Base-by-base conservation (phyloP, 2,329 filamentous ascomycete genomes). In the Trichoderma sp. region DNA sequence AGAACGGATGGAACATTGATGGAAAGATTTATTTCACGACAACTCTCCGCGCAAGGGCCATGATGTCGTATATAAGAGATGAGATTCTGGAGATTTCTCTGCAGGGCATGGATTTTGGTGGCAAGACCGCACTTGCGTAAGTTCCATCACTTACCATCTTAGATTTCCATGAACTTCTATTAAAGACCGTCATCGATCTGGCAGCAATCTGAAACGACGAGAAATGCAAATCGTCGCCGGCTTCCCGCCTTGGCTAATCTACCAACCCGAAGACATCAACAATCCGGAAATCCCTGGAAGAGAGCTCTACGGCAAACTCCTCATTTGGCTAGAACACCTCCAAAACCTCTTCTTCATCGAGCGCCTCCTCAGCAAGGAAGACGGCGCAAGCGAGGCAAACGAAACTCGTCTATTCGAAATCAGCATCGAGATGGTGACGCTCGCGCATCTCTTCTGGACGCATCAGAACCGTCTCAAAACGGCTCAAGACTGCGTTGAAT, bases 291-390 rank as follows among this genome's bases (percentile, higher is more conserved):
- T 81, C 8, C 78, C 82, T 40, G 82, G 78, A 1, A 73, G 76
- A 0, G 69, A 47, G 13, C 55, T 85, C 1, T 84, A 84, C 67
- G 77, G 79, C n/a, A 78, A 83, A 4, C 79, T 85, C 24, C 76
- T 87, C 5, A 76, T 85, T 2, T 79, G 80, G 10, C 79, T 87
- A 2, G 81, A 84, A 59, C 82, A 86, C 59, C 77, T 87, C 0
- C 84, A 88, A 49, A 88, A 87, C 62, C 79, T 85, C 11, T 88
- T 90, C 71, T 81, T 89, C 31, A 78, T 89, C 40, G 84, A 89
- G 71, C 81, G 87, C 24, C 82, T 88, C 0, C 79, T 89, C 27
- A 80, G 84, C 61, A 85, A 84, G 69, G 55, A 61, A 33, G 7
- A 76, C 77, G 3, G 72, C 19, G 40, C 40, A 2, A 8, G 40